Conservation (phyloP, 495 filamentous ascomycete genomes). For the Diplogelasinospora grovesii region DNA sequence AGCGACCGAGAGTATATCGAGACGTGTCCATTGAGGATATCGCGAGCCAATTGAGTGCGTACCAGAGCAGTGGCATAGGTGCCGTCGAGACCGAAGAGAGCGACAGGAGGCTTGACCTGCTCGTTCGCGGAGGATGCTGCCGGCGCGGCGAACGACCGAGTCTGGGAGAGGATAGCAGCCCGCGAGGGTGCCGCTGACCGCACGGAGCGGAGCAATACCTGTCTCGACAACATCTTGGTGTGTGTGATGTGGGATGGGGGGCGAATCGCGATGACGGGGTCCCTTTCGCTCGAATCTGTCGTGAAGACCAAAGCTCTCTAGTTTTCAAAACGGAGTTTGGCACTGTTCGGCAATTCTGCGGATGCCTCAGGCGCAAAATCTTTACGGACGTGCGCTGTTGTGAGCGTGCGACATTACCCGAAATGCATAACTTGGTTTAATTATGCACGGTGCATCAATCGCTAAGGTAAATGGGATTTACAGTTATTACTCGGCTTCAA, state of each 20-base stretch:
- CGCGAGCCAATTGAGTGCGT: slow-evolving; percentile 36
- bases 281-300: slow-evolving; percentile 30
- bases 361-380: slow-evolving; percentile 25
- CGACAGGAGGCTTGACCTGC: slow-evolving; percentile 74
- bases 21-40: no score
- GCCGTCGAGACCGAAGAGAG: slow-evolving; percentile 91
- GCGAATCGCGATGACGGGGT: slow-evolving; percentile 24
- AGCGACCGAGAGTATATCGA: no score
- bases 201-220: slow-evolving; percentile 51
- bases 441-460: neutral
- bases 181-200: slow-evolving; percentile 50
- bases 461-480: no score
- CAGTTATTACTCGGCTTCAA: no score
- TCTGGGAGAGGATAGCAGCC: slow-evolving; percentile 29
- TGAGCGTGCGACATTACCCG: no score
- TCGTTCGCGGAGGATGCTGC: slow-evolving; percentile 50
- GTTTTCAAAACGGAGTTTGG: slow-evolving; percentile 31
- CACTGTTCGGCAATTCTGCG: slow-evolving; percentile 23
- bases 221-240: slow-evolving; percentile 59
- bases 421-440: neutral
- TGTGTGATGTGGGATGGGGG: slow-evolving; percentile 25
- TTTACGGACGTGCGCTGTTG: no score
- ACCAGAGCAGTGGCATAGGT: slow-evolving; percentile 98
- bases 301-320: slow-evolving; percentile 25
- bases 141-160: slow-evolving; percentile 70